phyloP scores from a whole-genome alignment of 495 filamentous ascomycete species.

The Symbiotaphrina buchneri region DNA sequence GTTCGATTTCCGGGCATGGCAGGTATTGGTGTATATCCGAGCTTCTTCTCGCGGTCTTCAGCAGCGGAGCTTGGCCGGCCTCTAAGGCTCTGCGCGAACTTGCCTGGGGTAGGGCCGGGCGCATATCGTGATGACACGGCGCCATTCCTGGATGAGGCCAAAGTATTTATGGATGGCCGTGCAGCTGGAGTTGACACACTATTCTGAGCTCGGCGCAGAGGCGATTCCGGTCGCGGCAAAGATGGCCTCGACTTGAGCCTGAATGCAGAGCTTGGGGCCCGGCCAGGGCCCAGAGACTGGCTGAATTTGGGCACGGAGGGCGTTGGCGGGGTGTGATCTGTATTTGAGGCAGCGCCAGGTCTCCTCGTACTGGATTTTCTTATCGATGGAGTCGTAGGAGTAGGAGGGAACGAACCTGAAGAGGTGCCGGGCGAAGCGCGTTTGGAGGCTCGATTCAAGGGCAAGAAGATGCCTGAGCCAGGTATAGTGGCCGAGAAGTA shows the following conservation, averaged over 20 bases:
- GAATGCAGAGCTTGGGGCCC: conserved; percentile 43
- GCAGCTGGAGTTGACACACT: conserved; percentile 27
- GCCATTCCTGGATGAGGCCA: conserved; percentile 17
- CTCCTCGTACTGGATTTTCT: no score
- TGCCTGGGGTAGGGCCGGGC: conserved; percentile 41
- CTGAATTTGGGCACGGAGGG: conserved; percentile 46
- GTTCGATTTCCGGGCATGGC: conserved; percentile 22
- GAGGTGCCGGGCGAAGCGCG: conserved; percentile 35
- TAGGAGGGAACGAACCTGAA: conserved; percentile 33
- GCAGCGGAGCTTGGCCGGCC: conserved; percentile 18
- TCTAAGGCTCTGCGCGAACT: conserved; percentile 37
- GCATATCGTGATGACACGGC: conserved; percentile 23
- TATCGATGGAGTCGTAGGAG: conserved; percentile 39
- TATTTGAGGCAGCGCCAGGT: no score
- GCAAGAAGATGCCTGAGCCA: conserved; percentile 85
- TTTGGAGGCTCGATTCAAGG: conserved; percentile 62
- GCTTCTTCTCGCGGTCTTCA: conserved; percentile 31
- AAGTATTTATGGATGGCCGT: conserved; percentile 28
- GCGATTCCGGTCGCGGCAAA: conserved; percentile 69
- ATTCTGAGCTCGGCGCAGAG: conserved; percentile 30
- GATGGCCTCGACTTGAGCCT: conserved; percentile 51
- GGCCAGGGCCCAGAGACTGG: conserved; percentile 65
- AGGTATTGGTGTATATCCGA: conserved; percentile 11
- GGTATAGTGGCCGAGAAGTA: conserved; percentile 68
- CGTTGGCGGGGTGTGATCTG: conserved; percentile 37